Base-by-base conservation (phyloP, 441 rosid species). In the Croton laevigatus region DNA sequence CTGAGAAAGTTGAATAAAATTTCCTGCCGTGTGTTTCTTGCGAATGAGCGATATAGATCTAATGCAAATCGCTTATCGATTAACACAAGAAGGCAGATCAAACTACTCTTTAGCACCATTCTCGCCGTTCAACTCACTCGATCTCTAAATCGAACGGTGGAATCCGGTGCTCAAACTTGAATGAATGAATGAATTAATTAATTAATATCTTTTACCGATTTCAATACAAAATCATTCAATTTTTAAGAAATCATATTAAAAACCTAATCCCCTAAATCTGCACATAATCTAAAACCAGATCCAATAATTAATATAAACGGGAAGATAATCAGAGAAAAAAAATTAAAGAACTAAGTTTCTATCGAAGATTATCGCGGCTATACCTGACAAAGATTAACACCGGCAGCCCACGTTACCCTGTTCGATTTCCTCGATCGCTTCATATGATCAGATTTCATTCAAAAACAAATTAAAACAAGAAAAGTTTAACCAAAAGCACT, bases 331-430 rank as follows among this genome's bases (percentile, higher is more conserved):
- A 19, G 54, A 7, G 44, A 10, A n/a, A 12, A 48, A n/a, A 12
- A 0, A 9, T 10, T 16, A 8, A 46, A 3, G 17, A 36, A 17
- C 8, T 1, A n/a, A 45, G 37, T 10, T 23, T 36, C 0, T 58
- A 69, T 68, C 42, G 40, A 68, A 69, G 68, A 78, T 63, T 23
- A 70, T 36, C 57, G 55, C 49, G 48, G 66, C 11, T 75, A 79
- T 85, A 89, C 90, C 90, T 87, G 90, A 82, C 84, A 80, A 82
- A 89, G 85, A 70, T 75, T 80, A 79, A 72, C 76, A 67, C 71
- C 83, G n/a, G 81, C 52, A 42, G 87, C 83, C 89, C 90, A 87
- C 51, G 91, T 83, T 71, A 89, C 90, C 53, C 81, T 83, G 75
- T 79, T 79, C 55, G 86, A 71, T 86, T 84, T 87, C 86, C 75